Evolutionary conservation across 768 basidiomycete species (phyloP).

Genomic region (Cystobasidium onofrii): DNA sequence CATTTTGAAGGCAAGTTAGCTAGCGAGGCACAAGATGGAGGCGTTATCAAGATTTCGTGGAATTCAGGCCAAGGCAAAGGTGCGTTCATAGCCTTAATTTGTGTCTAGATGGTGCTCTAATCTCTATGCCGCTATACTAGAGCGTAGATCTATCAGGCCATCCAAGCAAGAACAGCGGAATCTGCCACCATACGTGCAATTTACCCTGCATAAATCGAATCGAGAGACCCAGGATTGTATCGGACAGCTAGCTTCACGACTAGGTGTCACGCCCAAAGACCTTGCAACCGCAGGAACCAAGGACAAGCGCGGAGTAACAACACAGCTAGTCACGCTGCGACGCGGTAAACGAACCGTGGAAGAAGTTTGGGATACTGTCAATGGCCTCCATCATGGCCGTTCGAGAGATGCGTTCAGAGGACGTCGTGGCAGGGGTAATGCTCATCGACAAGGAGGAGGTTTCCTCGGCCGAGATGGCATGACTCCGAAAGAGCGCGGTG

Average conservation of each 20-base stretch:
- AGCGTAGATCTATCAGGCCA: conserved; percentile 1
- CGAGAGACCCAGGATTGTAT: conserved; percentile 94
- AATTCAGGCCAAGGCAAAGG: background rate
- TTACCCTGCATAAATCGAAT: conserved; percentile 93
- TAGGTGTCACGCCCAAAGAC: conserved; percentile 62
- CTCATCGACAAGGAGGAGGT: conserved; percentile 12
- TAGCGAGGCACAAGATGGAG: conserved; percentile 56
- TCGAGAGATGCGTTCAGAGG: conserved; percentile 51
- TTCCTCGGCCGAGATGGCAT: conserved; percentile 45
- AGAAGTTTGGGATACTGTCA: conserved; percentile 74
- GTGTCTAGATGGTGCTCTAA: background rate
- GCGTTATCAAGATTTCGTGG: conserved; percentile 30
- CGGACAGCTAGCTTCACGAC: conserved; percentile 63
- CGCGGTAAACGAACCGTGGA: conserved; percentile 68
- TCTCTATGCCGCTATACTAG: background rate
- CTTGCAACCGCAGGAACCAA: conserved; percentile 90
- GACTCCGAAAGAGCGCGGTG: conserved; percentile 64
- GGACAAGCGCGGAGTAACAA: conserved; percentile 94
- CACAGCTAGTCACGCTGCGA: conserved; percentile 70
- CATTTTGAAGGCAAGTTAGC: conserved; percentile 76
- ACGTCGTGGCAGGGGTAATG: conserved; percentile 34
- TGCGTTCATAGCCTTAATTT: background rate
- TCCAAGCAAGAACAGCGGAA: conserved; percentile 26
- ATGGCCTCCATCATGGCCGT: conserved; percentile 52
- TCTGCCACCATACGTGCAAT: conserved; percentile 72